Base-by-base conservation (phyloP, 805 yeast species). In the Cyberlindnera saturnus region DNA sequence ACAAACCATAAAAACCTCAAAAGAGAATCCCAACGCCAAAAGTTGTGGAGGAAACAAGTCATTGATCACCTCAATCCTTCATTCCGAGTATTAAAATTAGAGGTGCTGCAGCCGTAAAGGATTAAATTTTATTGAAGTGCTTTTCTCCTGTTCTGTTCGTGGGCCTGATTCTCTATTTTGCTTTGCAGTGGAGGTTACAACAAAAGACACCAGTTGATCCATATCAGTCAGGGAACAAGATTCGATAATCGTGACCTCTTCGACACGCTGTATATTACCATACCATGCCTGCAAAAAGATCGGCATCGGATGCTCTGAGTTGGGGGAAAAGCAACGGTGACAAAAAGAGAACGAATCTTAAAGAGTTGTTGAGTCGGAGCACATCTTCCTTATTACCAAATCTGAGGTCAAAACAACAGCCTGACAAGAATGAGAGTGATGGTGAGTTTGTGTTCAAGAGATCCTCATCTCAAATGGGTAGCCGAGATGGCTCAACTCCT, bases 361-460 rank as follows among this genome's bases (percentile, higher is more conserved):
- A 52, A 30, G 60, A 56, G 34, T 29, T 56, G n/a, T 39, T 56
- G 23, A 51, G 49, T n/a, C 46, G 47, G 35, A 46, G 46, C n/a
- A 35, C 46, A 14, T 48, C 56, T 23, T 23, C 28, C 28, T 23
- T 23, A 23, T 10, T 23, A 23, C 28, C 3, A 44, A 18, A 8
- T 17, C 39, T 35, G 42, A 36, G 34, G 19, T 28, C 38, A n/a
- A 47, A 40, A 32, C 40, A 45, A 30, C 33, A 45, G 14, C 30
- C 47, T 1, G 54, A 41, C 3, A 42, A 47, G 26, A 23, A 48
- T 28, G 39, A 28, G 33, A 36, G 48, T 31, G 58, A 52, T 47
- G 57, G 56, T 20, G 58, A 49, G 30, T 53, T 55, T 33, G 26
- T 46, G 4, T 53, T 52, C 46, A 55, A 52, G 32, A 46, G 59